phyloP scores from a whole-genome alignment of 495 filamentous ascomycete species.

The Tuber magnatum region DNA sequence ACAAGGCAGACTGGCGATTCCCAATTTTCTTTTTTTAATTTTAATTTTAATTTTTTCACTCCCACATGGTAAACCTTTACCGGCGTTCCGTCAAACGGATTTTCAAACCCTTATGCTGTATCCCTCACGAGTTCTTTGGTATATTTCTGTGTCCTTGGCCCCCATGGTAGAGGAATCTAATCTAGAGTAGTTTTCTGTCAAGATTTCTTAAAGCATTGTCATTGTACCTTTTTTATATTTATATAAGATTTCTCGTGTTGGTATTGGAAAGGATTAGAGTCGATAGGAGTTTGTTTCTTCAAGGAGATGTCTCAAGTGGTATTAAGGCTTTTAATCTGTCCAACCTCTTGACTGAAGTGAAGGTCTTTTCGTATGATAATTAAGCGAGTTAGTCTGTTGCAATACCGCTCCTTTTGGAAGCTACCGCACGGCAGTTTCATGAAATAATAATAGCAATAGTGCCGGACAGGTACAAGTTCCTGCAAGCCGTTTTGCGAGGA shows the following conservation, averaged over 20 bases:
- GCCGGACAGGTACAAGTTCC: not conserved
- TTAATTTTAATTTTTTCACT: not conserved
- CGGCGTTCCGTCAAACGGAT: not conserved
- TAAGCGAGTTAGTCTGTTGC: not conserved
- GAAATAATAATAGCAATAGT: not conserved
- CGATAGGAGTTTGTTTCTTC: not conserved
- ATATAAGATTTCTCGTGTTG: not conserved
- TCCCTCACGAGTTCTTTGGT: not conserved
- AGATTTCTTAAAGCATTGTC: not conserved
- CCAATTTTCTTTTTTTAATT: not conserved
- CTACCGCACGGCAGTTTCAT: not conserved
- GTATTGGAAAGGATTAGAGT: not conserved
- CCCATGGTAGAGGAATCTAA: not conserved
- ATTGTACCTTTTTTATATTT: not conserved
- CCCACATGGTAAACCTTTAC: not conserved
- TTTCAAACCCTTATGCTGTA: not conserved
- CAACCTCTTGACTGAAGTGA: not conserved
- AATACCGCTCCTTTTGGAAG: not conserved
- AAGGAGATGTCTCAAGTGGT: not conserved
- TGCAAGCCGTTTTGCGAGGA: not conserved
- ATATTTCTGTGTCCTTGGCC: not conserved
- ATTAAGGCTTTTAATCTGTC: not conserved
- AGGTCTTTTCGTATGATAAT: no score
- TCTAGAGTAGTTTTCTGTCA: not conserved
- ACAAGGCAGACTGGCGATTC: not conserved